A percentile compares a stretch with the other conserved stretches of the same genome.
Evolutionary conservation across 192 early-diverging fungal genomes (phyloP).

Genomic region (Podila epigama): DNA sequence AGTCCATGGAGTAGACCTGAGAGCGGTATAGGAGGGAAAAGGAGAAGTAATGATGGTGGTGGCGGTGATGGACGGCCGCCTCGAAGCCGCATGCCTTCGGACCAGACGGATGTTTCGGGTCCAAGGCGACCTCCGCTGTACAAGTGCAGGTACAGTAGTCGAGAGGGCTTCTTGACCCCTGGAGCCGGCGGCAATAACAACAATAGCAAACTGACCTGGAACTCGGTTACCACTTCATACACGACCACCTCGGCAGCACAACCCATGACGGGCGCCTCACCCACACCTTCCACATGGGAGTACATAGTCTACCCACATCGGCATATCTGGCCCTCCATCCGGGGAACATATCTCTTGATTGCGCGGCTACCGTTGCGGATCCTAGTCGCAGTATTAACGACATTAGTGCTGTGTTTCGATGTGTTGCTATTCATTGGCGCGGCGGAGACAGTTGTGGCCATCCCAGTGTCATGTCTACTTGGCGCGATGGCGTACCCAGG

Average conservation of each 20-base stretch:
- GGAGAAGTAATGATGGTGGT: background rate
- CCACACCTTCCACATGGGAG: slow-evolving; percentile 39
- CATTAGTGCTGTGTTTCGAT: slow-evolving; percentile 40
- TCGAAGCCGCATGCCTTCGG: background rate
- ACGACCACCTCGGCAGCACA: slow-evolving; percentile 34
- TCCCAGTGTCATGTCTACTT: slow-evolving; percentile 34
- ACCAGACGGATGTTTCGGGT: background rate
- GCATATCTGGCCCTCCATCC: slow-evolving; percentile 30
- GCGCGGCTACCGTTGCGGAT: slow-evolving; percentile 41
- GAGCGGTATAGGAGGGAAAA: background rate
- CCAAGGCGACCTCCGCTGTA: slow-evolving; percentile 12
- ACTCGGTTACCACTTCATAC: slow-evolving; percentile 44
- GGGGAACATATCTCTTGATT: slow-evolving; percentile 26
- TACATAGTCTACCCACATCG: slow-evolving; percentile 36
- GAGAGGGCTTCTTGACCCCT: background rate
- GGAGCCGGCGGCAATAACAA: background rate
- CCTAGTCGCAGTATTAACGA: slow-evolving; percentile 37
- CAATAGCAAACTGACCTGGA: slow-evolving; percentile 38
- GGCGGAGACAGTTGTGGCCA: slow-evolving; percentile 29
- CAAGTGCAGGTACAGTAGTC: slow-evolving; percentile 12
- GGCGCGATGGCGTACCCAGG: slow-evolving; percentile 39
- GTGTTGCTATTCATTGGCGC: slow-evolving; percentile 39
- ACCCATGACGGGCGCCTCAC: slow-evolving; percentile 38
- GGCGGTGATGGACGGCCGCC: too few relatives aligned
- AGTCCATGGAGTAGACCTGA: background rate